Evolutionary conservation across 768 basidiomycete species (phyloP).

Genomic region (Chalciporus sphaerocephalus): DNA sequence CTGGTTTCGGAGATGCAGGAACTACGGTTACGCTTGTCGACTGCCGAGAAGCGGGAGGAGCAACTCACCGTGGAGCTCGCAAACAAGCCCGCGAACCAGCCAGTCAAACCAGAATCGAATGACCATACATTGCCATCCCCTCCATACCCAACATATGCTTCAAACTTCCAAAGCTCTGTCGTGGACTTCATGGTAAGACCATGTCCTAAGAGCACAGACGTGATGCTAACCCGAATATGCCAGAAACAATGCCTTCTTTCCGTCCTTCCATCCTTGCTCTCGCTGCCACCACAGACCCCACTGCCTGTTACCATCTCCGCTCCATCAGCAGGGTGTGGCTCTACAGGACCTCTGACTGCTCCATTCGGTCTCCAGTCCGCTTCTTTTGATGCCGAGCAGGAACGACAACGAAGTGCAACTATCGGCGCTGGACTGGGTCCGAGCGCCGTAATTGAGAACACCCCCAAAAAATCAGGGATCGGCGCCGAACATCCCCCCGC

Average conservation of each 20-base stretch:
- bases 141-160: constrained; percentile 33
- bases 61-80: constrained; percentile 61
- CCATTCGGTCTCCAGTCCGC: constrained; percentile 42
- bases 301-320: constrained; percentile 55
- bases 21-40: constrained; percentile 60
- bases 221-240: constrained; percentile 14
- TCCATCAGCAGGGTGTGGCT: constrained; percentile 38
- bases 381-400: constrained; percentile 48
- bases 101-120: constrained; percentile 56
- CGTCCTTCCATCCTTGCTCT: constrained; percentile 69
- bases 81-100: constrained; percentile 31
- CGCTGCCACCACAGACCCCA: constrained; percentile 55
- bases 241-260: constrained; percentile 67
- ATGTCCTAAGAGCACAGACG: neutral
- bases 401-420: constrained; percentile 44
- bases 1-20: constrained; percentile 60
- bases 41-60: constrained; percentile 62
- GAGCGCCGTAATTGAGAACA: constrained; percentile 37
- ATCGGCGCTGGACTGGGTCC: constrained; percentile 44
- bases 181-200: constrained; percentile 63
- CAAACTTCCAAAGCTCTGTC: constrained; percentile 50
- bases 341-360: constrained; percentile 38
- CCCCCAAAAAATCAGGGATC: constrained; percentile 28
- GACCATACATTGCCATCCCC: constrained; percentile 50
- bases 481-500: constrained; percentile 33